Evolutionary conservation across 768 basidiomycete genomes (phyloP).

Genomic region (Tricholoma furcatifolium): DNA sequence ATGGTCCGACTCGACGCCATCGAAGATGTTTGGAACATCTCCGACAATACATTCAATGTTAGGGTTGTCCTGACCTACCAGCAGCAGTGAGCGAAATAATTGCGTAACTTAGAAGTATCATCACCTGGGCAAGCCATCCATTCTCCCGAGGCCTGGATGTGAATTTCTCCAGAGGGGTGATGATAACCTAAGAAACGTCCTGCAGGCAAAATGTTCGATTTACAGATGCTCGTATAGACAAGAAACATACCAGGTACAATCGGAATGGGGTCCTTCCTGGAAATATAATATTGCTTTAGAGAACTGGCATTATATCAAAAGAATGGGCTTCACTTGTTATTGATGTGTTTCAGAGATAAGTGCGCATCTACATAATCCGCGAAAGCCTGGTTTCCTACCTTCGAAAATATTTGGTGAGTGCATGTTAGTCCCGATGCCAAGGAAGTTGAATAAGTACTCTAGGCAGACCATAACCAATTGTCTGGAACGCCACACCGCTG

Average conservation of each 20-base stretch:
- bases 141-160: conserved; percentile 44
- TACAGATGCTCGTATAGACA: neutral
- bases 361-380: conserved; percentile 59
- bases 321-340: conserved; percentile 44
- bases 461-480: conserved; percentile 42
- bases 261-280: conserved; percentile 39
- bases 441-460: conserved; percentile 33
- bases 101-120: neutral
- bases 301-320: neutral
- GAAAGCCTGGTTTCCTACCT: conserved; percentile 62
- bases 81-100: neutral
- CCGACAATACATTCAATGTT: conserved; percentile 49
- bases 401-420: neutral
- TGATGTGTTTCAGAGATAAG: conserved; percentile 52
- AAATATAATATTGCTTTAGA: neutral
- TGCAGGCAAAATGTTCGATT: neutral
- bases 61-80: conserved; percentile 55
- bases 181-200: conserved; percentile 35
- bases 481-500: conserved; percentile 32
- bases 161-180: conserved; percentile 49
- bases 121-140: conserved; percentile 60
- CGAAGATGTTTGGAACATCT: conserved; percentile 49
- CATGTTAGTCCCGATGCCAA: conserved; percentile 2
- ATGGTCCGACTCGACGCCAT: conserved; percentile 45
- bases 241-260: conserved; percentile 34